phyloP scores from a whole-genome alignment of 176 grass and related monocot species.

The Oryza australiensis region DNA sequence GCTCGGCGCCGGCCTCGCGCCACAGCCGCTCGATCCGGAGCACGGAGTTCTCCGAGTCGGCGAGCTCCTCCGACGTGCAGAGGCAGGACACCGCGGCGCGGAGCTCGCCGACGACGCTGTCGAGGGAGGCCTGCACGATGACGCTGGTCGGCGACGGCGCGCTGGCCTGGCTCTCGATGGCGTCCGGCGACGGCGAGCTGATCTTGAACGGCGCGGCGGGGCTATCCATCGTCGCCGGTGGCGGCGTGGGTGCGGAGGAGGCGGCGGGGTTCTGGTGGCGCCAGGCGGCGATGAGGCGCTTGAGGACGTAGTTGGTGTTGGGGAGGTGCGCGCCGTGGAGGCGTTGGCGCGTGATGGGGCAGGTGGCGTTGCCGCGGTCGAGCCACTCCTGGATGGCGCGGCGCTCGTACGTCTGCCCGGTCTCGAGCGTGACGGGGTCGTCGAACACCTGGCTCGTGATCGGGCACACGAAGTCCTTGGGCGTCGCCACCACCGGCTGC shows the following conservation, averaged over 20 bases:
- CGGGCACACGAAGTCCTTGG: slow-evolving; percentile 77
- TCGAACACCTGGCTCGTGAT: slow-evolving; percentile 73
- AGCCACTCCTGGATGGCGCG: slow-evolving; percentile 80
- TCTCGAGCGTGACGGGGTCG: slow-evolving; percentile 73
- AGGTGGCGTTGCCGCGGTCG: slow-evolving; percentile 55
- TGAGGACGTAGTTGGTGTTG: slow-evolving; percentile 77
- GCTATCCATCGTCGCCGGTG: slow-evolving; percentile 21
- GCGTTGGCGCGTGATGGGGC: slow-evolving; percentile 71
- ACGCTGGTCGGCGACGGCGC: slow-evolving; percentile 55
- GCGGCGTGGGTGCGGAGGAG: background rate
- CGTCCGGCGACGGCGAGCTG: slow-evolving; percentile 44
- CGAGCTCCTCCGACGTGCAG: slow-evolving; percentile 63
- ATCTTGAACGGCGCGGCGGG: slow-evolving; percentile 13
- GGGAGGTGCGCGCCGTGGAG: slow-evolving; percentile 50
- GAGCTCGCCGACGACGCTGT: slow-evolving; percentile 45
- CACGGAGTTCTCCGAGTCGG: slow-evolving; percentile 50
- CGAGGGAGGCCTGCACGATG: slow-evolving; percentile 51
- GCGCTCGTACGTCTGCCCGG: slow-evolving; percentile 74
- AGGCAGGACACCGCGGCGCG: slow-evolving; percentile 56
- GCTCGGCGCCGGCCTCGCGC: slow-evolving; percentile 36
- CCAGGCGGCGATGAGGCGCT: slow-evolving; percentile 66
- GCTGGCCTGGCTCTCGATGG: slow-evolving; percentile 15
- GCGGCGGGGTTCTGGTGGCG: slow-evolving; percentile 39
- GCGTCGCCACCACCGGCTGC: slow-evolving; percentile 18
- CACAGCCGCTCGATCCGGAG: slow-evolving; percentile 58